These are phyloP conservation scores for Hibiscus trionum DNA, from an alignment of 345 rosid genomes.

Conservation along the genomic window DNA sequence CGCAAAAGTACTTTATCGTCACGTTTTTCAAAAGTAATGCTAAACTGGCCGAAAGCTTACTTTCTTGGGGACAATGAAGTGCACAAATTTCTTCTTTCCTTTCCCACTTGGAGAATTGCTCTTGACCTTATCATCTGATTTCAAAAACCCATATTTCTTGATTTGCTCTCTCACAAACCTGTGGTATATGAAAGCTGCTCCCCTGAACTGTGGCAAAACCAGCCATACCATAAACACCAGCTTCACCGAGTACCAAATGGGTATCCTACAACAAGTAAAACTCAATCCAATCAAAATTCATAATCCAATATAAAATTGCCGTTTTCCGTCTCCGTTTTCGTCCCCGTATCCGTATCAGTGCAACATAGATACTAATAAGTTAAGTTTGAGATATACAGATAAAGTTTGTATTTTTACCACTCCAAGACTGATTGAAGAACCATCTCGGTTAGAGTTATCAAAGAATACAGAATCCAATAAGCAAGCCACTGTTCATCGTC, in stretches of 20 bases:
- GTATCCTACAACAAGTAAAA: constrained; percentile 39
- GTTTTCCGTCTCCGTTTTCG: too few species aligned
- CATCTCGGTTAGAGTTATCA: constrained; percentile 69
- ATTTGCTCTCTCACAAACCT: constrained; percentile 47
- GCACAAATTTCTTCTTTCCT: constrained; percentile 12
- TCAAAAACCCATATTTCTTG: constrained; percentile 27
- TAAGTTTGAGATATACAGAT: too few species aligned
- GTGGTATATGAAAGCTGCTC: constrained; percentile 72
- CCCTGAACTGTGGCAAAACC: constrained; percentile 62
- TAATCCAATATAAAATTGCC: neutral
- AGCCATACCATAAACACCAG: constrained; percentile 59
- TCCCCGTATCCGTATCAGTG: too few species aligned
- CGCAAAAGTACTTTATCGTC: too few species aligned
- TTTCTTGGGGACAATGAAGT: constrained; percentile 9
- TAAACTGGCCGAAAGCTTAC: neutral
- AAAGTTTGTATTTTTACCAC: constrained; percentile 28
- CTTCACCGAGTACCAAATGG: constrained; percentile 73
- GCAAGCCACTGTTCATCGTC: constrained; percentile 95
- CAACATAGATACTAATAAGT: neutral
- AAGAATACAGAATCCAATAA: constrained; percentile 83
- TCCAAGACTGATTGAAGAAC: constrained; percentile 55
- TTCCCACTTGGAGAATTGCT: neutral
- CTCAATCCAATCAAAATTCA: neutral
- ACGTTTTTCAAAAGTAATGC: too few species aligned
- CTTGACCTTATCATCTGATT: neutral